These are phyloP conservation scores for Symbiodinium natans DNA, from an alignment of 73 alveolate species.

Conservation along the genomic window DNA sequence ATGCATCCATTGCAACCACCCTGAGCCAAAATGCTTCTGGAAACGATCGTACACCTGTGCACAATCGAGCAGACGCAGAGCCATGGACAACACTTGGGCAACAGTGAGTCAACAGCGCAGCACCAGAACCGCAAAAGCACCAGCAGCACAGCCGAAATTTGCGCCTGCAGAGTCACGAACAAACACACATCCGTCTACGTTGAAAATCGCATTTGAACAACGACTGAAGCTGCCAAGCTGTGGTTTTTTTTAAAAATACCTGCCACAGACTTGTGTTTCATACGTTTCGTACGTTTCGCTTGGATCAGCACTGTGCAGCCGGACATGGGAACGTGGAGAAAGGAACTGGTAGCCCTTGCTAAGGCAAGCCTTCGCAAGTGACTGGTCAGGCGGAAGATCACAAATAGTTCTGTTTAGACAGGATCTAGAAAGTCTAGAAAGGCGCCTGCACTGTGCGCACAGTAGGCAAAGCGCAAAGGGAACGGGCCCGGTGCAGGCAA, in stretches of 20 bases:
- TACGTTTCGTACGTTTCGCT: neutral
- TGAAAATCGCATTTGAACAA: too few species aligned
- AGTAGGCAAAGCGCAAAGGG: neutral
- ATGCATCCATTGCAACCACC: neutral
- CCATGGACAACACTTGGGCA: too few species aligned
- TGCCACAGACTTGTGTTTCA: too few species aligned
- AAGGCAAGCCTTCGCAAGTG: neutral
- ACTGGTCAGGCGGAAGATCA: conserved; percentile 5
- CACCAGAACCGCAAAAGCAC: too few species aligned
- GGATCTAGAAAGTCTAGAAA: neutral
- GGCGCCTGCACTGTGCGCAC: neutral
- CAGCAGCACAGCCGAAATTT: too few species aligned
- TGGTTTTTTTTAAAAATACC: too few species aligned
- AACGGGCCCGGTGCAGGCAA: neutral
- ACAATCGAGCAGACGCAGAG: too few species aligned
- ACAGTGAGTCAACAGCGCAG: too few species aligned
- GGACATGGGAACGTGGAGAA: conserved; percentile 14
- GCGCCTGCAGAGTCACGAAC: too few species aligned
- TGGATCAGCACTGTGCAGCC: neutral
- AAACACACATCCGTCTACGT: too few species aligned
- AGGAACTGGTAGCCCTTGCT: neutral
- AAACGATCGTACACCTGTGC: neutral
- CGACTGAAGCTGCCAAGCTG: too few species aligned
- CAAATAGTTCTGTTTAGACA: neutral
- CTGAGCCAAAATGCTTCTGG: neutral